A percentile compares a stretch with the other conserved stretches of the same genome.
Conservation (phyloP, 495 filamentous ascomycete species). For the Hypoxylon fuscum region DNA sequence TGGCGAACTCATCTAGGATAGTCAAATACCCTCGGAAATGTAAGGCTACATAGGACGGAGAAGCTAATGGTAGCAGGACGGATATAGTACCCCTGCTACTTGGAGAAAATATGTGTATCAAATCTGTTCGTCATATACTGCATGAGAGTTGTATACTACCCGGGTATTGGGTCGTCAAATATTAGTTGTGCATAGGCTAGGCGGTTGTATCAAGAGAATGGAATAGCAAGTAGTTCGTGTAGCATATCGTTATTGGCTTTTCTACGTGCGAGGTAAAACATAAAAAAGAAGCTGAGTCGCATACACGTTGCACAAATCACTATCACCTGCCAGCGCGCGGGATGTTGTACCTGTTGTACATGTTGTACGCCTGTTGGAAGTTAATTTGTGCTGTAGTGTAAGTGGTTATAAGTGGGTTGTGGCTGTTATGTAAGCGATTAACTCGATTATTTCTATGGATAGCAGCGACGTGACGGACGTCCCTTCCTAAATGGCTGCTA, state of each 20-base stretch:
- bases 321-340: constrained; percentile 16
- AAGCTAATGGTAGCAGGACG: neutral
- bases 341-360: too few relatives aligned
- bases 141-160: constrained; percentile 5
- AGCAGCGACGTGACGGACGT: neutral
- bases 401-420: constrained; percentile 11
- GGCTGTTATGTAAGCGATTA: constrained; percentile 24
- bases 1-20: constrained; percentile 37
- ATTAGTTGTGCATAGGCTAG: constrained; percentile 6
- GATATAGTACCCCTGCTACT: neutral
- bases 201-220: constrained; percentile 8
- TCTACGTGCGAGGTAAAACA: too few relatives aligned
- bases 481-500: constrained; percentile 22
- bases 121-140: constrained; percentile 25
- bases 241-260: constrained; percentile 15
- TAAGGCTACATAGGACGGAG: neutral
- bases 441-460: neutral
- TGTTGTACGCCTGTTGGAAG: too few relatives aligned
- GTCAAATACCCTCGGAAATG: too few relatives aligned
- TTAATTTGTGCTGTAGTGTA: neutral
- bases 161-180: neutral
- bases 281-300: constrained; percentile 1
- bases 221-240: constrained; percentile 12
- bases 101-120: constrained; percentile 19
- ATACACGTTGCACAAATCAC: constrained; percentile 14